Evolutionary conservation across 129 eudicot genomes (phyloP).

Genomic region (Lactuca sativa): DNA sequence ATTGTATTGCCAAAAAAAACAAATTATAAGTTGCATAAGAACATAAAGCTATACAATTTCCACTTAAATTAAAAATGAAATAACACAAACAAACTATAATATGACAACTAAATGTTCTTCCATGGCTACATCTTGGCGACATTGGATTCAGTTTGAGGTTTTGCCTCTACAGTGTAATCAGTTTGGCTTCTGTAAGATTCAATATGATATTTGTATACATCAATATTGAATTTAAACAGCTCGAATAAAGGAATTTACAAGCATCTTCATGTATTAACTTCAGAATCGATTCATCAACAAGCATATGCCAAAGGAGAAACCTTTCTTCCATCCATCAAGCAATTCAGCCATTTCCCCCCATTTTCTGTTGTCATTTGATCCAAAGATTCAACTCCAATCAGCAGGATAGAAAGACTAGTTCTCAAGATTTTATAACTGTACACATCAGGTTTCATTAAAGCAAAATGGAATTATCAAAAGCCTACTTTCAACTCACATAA

Average conservation of each 20-base stretch:
- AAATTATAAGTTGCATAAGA: too few species aligned
- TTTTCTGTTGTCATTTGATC: background rate
- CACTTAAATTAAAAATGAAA: too few species aligned
- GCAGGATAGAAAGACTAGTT: background rate
- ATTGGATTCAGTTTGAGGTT: too few species aligned
- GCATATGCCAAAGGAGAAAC: background rate
- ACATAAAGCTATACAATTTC: too few species aligned
- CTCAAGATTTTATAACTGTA: background rate
- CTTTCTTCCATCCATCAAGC: background rate
- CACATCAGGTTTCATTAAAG: background rate
- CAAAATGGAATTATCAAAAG: background rate
- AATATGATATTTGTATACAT: background rate
- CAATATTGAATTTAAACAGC: background rate
- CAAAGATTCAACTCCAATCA: slow-evolving; percentile 13
- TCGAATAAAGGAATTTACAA: slow-evolving; percentile 12
- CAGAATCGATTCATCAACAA: slow-evolving; percentile 15
- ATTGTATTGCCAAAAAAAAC: too few species aligned
- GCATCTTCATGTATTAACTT: slow-evolving; percentile 7
- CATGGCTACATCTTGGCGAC: too few species aligned
- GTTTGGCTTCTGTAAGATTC: background rate
- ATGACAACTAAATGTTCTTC: too few species aligned
- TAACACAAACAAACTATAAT: too few species aligned
- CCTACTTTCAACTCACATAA: slow-evolving; percentile 44
- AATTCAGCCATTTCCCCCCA: slow-evolving; percentile 7
- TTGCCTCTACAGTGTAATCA: background rate